Conservation (phyloP, 805 yeast species). For the Metschnikowia gruessii region DNA sequence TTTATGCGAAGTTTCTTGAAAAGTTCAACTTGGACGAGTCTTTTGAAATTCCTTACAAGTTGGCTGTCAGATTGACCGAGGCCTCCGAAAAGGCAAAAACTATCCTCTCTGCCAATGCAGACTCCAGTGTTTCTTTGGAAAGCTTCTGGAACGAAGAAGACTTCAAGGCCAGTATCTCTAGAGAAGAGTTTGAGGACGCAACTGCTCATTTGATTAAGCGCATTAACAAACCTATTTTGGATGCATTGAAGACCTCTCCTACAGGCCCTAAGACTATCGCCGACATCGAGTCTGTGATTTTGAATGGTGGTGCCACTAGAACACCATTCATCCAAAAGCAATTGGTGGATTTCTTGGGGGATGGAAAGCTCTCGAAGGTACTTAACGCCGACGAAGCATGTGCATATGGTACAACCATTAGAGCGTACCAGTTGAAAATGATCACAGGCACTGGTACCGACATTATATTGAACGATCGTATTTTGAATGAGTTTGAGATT, state of each 20-base stretch:
- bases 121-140: slow-evolving; percentile 75
- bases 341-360: slow-evolving; percentile 52
- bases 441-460: slow-evolving; percentile 54
- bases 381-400: slow-evolving; percentile 96
- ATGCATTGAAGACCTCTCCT: slow-evolving; percentile 43
- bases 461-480: slow-evolving; percentile 55
- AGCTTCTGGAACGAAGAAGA: slow-evolving; percentile 71
- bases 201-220: slow-evolving; percentile 44
- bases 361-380: slow-evolving; percentile 64
- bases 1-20: slow-evolving; percentile 57
- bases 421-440: slow-evolving; percentile 66
- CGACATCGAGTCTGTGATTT: slow-evolving; percentile 62
- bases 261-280: slow-evolving; percentile 21
- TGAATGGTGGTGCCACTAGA: slow-evolving; percentile 89
- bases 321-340: slow-evolving; percentile 80
- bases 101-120: slow-evolving; percentile 83
- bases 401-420: slow-evolving; percentile 82
- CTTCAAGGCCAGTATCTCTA: slow-evolving; percentile 60
- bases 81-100: slow-evolving; percentile 87
- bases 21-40: slow-evolving; percentile 37
- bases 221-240: slow-evolving; percentile 52
- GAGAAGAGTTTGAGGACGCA: slow-evolving; percentile 75
- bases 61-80: slow-evolving; percentile 67
- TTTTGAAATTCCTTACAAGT: slow-evolving; percentile 50
- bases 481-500: slow-evolving; percentile 48